phyloP scores from a whole-genome alignment of 257 asterid species.

The Capsicum rhomboideum region DNA sequence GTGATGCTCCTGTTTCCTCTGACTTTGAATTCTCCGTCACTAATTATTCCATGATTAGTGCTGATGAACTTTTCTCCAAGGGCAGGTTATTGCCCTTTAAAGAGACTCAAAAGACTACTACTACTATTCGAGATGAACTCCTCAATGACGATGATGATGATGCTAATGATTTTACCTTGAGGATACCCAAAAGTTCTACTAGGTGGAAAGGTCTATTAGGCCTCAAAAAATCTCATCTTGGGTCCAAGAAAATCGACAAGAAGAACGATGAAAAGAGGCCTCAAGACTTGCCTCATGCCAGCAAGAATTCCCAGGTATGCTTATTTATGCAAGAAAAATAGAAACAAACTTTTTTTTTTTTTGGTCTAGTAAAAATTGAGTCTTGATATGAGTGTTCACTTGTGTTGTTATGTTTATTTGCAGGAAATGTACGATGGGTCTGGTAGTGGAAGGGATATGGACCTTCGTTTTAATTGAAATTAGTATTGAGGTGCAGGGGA shows the following conservation, averaged over 20 bases:
- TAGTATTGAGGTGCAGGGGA: not conserved
- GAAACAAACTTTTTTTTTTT: no score
- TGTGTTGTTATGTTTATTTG: not conserved
- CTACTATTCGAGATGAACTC: constrained; percentile 73
- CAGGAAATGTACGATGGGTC: not conserved
- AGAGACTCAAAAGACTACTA: constrained; percentile 24
- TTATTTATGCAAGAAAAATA: no score
- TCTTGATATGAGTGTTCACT: not conserved
- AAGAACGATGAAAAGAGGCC: constrained; percentile 24
- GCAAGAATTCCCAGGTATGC: constrained; percentile 31
- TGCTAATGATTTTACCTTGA: constrained; percentile 18
- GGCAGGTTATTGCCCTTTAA: constrained; percentile 66
- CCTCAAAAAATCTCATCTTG: constrained; percentile 58
- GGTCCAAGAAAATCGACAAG: constrained; percentile 59
- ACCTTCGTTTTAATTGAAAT: constrained; percentile 8
- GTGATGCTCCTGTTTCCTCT: constrained; percentile 80
- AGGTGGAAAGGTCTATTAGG: constrained; percentile 85
- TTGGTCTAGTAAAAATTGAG: not conserved
- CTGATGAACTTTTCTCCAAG: constrained; percentile 76
- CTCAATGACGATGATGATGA: constrained; percentile 13
- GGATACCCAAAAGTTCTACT: constrained; percentile 72
- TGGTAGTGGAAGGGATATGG: constrained; percentile 6
- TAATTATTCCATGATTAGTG: constrained; percentile 68
- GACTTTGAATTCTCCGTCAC: constrained; percentile 80
- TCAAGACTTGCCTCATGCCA: constrained; percentile 18